Evolutionary conservation across 495 filamentous ascomycete species (phyloP), one percentile per base, ranked within the genome.

Genomic region (Lophiostoma macrostomum): DNA sequence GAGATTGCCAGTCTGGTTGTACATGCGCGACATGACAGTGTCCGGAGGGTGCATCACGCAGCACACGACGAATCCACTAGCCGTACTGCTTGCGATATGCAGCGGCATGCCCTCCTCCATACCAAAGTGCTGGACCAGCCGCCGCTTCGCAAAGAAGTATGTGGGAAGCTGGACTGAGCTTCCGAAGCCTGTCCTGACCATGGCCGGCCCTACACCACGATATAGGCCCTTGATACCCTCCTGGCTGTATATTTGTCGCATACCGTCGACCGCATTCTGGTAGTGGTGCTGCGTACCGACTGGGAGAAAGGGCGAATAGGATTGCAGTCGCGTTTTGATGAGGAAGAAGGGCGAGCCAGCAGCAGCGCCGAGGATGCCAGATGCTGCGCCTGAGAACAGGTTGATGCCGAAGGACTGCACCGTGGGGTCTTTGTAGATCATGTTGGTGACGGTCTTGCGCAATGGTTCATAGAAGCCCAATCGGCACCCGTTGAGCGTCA

Each of bases 41-140:
- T 99, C 93, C 61, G 93, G 93, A 27, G 93, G 93, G 68, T 99
- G 94, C 93, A 99, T 99, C 52, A 96, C 82, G 61, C 87, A 88
- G 72, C 94, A 97, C 1, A 99, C 93, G 4, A 96, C 94, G 60
- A 99, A 94, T 5, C 93, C 93, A 58, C 89, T 95, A 3, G 81
- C 87, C 2, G 93, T 82, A 66, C 88, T 94, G 67, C 88, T 94
- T 11, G 87, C 80, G 45, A 99, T 67, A 66, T 99, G 93, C 57
- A 97, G 73, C 36, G 84, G 80, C n/a, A 89, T 81, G 4, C 93
- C 91, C 53, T 99, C 94, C 64, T 90, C 74, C 84, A 96, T 90
- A 1, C 83, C 91, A 54, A 93, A 63, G 64, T 95, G 88, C 64
- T 74, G 81, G 16, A 84, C 76, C 53, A 99, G 69, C 60, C 85